phyloP scores from a whole-genome alignment of 2,329 filamentous ascomycete species.

The Paraphaeosphaeria sporulosa region DNA sequence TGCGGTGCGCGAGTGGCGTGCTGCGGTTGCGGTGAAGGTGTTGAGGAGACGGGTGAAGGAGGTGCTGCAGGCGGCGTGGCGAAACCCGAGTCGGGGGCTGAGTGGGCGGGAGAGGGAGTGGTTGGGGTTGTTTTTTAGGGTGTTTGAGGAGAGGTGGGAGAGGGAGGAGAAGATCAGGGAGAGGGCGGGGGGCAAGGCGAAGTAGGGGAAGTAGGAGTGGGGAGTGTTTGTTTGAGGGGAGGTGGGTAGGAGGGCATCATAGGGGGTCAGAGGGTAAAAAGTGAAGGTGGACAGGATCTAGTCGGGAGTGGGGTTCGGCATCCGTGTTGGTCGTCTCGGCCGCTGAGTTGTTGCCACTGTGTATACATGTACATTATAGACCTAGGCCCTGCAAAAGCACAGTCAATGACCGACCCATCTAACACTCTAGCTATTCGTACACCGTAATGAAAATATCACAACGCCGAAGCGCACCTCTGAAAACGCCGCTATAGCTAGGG shows the following conservation, averaged over 20 bases:
- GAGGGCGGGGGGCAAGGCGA: conserved; percentile 37
- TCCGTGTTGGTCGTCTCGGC: neutral
- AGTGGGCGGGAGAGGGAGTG: conserved; percentile 51
- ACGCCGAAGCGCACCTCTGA: neutral
- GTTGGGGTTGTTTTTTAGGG: conserved; percentile 47
- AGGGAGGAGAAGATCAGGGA: conserved; percentile 44
- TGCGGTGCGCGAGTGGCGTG: conserved; percentile 86
- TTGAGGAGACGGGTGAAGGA: conserved; percentile 77
- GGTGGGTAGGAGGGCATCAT: neutral
- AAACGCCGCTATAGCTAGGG: neutral
- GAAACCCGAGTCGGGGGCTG: conserved; percentile 53
- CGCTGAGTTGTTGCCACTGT: too few species aligned
- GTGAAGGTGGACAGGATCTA: too few species aligned
- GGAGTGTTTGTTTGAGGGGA: neutral
- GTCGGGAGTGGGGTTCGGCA: too few species aligned
- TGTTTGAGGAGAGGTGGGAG: conserved; percentile 41
- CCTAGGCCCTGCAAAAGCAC: too few species aligned
- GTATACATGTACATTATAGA: too few species aligned
- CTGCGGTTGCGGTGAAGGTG: conserved; percentile 86
- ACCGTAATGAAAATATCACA: neutral
- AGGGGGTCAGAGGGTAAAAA: too few species aligned
- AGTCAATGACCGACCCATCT: neutral
- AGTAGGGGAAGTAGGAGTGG: too few species aligned
- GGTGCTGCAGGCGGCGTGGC: conserved; percentile 75
- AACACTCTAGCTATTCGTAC: neutral